These are phyloP conservation scores for Naganishia antarctica DNA, from an alignment of 768 basidiomycete genomes.

Conservation along the genomic window DNA sequence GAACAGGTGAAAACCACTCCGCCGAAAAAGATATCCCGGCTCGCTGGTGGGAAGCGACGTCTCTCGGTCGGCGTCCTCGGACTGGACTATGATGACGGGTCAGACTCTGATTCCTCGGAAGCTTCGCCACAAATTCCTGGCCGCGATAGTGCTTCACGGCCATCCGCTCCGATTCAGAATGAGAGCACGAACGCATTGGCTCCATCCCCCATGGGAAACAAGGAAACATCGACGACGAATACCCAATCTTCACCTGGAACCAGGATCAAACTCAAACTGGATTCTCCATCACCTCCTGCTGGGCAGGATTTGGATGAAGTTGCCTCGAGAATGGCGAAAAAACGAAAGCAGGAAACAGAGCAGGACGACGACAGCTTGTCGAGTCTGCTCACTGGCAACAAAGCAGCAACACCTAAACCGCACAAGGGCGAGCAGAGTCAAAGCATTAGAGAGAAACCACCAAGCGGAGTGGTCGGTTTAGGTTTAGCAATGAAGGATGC, in stretches of 20 bases:
- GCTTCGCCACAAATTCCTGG: constrained; percentile 14
- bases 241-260: constrained; percentile 50
- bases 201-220: constrained; percentile 25
- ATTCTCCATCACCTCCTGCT: constrained; percentile 49
- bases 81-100: constrained; percentile 46
- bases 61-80: constrained; percentile 44
- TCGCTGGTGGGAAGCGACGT: constrained; percentile 33
- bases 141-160: constrained; percentile 19
- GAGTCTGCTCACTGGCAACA: constrained; percentile 23
- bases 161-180: constrained; percentile 11
- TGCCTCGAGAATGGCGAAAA: constrained; percentile 60
- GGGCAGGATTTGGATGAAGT: constrained; percentile 40
- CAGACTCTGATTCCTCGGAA: constrained; percentile 42
- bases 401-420: constrained; percentile 10
- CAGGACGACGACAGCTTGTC: constrained; percentile 54
- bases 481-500: constrained; percentile 31
- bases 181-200: constrained; percentile 21
- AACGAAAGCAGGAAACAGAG: constrained; percentile 64
- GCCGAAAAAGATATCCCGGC: constrained; percentile 45
- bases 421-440: constrained; percentile 5
- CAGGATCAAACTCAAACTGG: constrained; percentile 42
- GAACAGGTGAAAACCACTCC: constrained; percentile 38
- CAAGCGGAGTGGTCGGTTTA: constrained; percentile 11
- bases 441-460: constrained; percentile 18
- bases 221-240: constrained; percentile 4